These are phyloP conservation scores for Ganoderma resinaceum DNA, from an alignment of 1,284 basidiomycete species.

Conservation along the genomic window DNA sequence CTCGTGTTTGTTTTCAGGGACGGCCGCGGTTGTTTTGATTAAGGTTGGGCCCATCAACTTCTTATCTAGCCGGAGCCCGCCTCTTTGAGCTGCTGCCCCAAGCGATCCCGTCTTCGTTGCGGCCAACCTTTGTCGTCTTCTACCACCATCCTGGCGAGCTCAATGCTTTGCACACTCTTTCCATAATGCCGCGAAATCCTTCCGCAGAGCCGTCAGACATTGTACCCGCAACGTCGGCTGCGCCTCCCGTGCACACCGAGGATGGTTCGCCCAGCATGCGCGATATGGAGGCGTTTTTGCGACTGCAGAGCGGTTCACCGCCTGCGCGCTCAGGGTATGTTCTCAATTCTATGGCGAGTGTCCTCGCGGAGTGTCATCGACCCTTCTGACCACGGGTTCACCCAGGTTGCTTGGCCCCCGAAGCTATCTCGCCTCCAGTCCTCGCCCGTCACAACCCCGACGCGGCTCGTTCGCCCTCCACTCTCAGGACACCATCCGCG, in stretches of 20 bases:
- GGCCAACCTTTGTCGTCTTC: conserved; percentile 2
- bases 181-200: conserved; percentile 24
- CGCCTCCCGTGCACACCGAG: not conserved
- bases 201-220: conserved; percentile 6
- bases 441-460: conserved; percentile 37
- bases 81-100: not conserved
- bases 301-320: conserved; percentile 28
- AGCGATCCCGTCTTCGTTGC: conserved; percentile 2
- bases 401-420: not conserved
- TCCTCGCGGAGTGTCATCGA: too few species aligned
- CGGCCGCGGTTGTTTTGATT: not conserved
- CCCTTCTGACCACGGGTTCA: not conserved
- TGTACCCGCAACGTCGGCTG: conserved; percentile 2
- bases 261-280: conserved; percentile 20
- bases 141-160: not conserved
- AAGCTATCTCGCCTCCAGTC: conserved; percentile 44
- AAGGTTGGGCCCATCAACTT: not conserved
- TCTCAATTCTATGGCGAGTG: not conserved
- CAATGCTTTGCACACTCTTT: conserved; percentile 12
- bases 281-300: conserved; percentile 27
- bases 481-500: conserved; percentile 68
- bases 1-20: not conserved
- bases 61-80: conserved; percentile 15
- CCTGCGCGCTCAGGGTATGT: conserved; percentile 27
- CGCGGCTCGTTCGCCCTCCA: conserved; percentile 45